Base-by-base conservation (phyloP, 108 stramenopile species). In the Asterionellopsis glacialis region DNA sequence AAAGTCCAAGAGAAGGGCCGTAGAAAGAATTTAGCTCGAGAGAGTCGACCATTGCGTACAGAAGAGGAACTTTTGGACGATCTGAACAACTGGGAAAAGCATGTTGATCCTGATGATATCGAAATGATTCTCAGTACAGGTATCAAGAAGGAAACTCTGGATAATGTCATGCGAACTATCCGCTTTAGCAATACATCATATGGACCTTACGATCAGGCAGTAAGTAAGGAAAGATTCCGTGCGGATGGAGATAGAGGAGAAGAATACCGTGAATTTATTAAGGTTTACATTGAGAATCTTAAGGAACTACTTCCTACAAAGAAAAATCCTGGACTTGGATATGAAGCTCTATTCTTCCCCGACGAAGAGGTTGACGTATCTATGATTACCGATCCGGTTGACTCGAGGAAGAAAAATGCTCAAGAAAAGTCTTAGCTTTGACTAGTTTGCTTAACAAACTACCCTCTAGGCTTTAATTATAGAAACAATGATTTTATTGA, bases 41-140 rank as follows among this genome's bases (percentile, higher is more conserved):
- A 84, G 58, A 70, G 65, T 18, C 79, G 85, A 40, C 73, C 81
- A 24, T 63, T 71, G 1, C 79, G 91, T 22, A 45, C 69, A 23
- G 74, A 81, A 47, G 80, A 84, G 33, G 84, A 84, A 38, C 61
- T 93, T 16, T 50, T 83, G n/a, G 78, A 81, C 24, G 75, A 77
- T 59, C 59, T 93, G 18, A 65, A 80, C 67, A 74, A 90, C 24
- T 93, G 91, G 91, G 75, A 93, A 56, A 73, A 83, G 56, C 76
- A 76, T 58, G 88, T 86, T 33, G 84, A 90, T 70, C 83, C 83
- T 12, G 72, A 78, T 23, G 85, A 93, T 60, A 70, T 93, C 26
- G 59, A 84, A 58, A 67, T 73, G 25, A 55, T 93, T 45, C 64
- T 75, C 41, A 52, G 65, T 12, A 54, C 67, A 10, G 88, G 86